These are phyloP conservation scores for Trichothecium roseum DNA, from an alignment of 2,329 filamentous ascomycete species.

Conservation along the genomic window DNA sequence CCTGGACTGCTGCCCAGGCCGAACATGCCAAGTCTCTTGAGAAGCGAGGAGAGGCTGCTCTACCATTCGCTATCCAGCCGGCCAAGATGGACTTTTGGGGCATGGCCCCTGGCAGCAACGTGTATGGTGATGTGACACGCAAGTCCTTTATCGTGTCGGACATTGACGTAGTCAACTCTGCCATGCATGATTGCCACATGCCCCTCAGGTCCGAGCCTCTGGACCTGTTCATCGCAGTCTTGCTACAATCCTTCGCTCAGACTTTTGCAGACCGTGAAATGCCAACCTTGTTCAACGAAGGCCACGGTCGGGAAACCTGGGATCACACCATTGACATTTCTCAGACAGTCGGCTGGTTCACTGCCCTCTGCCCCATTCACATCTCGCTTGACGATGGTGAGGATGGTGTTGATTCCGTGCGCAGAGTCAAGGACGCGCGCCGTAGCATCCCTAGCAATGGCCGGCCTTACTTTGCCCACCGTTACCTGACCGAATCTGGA, in stretches of 20 bases:
- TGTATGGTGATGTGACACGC: conserved; percentile 10
- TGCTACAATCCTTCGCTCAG: conserved; percentile 20
- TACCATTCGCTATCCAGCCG: conserved; percentile 5
- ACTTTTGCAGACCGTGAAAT: conserved; percentile 20
- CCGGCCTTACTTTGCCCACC: conserved; percentile 24
- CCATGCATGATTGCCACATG: not conserved
- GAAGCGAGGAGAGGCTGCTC: not conserved
- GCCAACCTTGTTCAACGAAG: conserved; percentile 26
- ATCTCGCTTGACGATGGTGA: conserved; percentile 6
- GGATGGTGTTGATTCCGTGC: conserved; percentile 4
- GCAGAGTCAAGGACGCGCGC: conserved; percentile 7
- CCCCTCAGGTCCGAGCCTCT: conserved; percentile 22
- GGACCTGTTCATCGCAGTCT: conserved; percentile 24
- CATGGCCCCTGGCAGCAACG: conserved; percentile 7
- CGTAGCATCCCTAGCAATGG: conserved; percentile 23
- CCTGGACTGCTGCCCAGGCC: conserved; percentile 23
- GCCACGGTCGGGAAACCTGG: conserved; percentile 26
- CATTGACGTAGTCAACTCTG: conserved; percentile 8
- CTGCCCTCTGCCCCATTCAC: conserved; percentile 24
- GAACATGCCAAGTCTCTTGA: conserved; percentile 14
- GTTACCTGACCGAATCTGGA: conserved; percentile 18
- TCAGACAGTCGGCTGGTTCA: conserved; percentile 34
- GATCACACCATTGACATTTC: conserved; percentile 21
- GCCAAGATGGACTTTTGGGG: conserved; percentile 11
- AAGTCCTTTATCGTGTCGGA: conserved; percentile 9